Conservation (phyloP, 169 alveolate genomes). For the Cyclospora cayetanensis region DNA sequence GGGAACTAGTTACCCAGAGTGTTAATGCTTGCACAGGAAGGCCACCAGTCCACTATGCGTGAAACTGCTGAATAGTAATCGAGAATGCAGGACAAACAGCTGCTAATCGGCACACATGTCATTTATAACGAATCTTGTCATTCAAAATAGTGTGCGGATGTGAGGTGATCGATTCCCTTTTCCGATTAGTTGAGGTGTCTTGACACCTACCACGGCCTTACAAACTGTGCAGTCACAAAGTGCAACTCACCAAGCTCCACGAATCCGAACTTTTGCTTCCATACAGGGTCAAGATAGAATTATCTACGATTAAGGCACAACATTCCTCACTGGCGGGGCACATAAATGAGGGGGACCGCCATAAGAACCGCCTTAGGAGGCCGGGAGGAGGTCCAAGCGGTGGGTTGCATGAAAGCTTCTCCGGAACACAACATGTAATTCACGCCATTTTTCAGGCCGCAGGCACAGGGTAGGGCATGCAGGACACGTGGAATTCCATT, state of each 20-base stretch:
- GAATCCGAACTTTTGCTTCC: conserved; percentile 65
- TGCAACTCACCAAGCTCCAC: conserved; percentile 52
- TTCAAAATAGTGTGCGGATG: conserved; percentile 2
- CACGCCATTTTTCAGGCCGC: conserved; percentile 46
- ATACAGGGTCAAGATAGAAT: conserved; percentile 13
- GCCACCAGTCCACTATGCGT: no score
- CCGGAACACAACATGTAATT: not conserved
- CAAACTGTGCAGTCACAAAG: not conserved
- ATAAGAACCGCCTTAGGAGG: conserved; percentile 73
- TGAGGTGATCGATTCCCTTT: not conserved
- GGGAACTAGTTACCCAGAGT: no score
- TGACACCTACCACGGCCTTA: conserved; percentile 25
- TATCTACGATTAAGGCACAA: not conserved
- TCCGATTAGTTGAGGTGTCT: conserved; percentile 53
- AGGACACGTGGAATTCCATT: not conserved
- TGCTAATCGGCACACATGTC: no score
- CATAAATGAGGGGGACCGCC: conserved; percentile 66
- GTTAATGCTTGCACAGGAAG: no score
- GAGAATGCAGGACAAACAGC: no score
- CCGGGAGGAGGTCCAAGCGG: conserved; percentile 71
- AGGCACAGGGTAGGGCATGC: conserved; percentile 64
- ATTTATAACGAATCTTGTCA: no score
- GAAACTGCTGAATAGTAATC: no score
- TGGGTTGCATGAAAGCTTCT: not conserved
- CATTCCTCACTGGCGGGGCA: conserved; percentile 41